Percentiles rank a stretch among this genome's conserved stretches.
phyloP scores from a whole-genome alignment of 371 early-diverging fungal genomes.

The Mucor lusitanicus region DNA sequence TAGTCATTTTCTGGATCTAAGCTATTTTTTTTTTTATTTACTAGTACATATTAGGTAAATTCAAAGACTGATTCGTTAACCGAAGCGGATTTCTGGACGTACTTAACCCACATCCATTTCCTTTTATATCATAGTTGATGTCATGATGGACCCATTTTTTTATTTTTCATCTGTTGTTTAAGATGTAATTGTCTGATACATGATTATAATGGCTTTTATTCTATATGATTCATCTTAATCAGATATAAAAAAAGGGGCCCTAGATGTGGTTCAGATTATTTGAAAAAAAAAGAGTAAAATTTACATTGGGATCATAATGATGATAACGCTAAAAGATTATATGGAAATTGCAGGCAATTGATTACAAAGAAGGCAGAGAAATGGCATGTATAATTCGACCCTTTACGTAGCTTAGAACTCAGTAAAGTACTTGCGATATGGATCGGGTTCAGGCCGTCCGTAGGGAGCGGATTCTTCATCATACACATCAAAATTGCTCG shows the following conservation, averaged over 20 bases:
- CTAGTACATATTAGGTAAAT: background rate
- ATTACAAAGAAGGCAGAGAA: background rate
- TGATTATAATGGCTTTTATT: background rate
- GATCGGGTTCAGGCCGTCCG: constrained; percentile 35
- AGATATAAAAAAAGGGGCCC: background rate
- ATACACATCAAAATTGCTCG: constrained; percentile 91
- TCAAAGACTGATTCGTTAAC: background rate
- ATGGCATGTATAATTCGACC: background rate
- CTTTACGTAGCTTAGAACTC: constrained; percentile 17
- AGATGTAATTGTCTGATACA: background rate
- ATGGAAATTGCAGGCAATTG: background rate
- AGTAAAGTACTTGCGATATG: constrained; percentile 30
- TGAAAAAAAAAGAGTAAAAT: background rate
- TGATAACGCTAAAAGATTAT: background rate
- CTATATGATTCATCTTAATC: background rate
- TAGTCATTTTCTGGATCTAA: background rate
- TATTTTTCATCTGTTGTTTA: background rate
- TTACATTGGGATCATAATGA: background rate
- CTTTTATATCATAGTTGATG: background rate
- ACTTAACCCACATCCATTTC: constrained; percentile 7
- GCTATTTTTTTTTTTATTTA: background rate
- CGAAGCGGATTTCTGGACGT: background rate
- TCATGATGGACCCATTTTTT: background rate
- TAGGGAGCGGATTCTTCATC: constrained; percentile 71
- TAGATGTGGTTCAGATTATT: background rate